Evolutionary conservation across 2,329 filamentous ascomycete genomes (phyloP).

Genomic region (Canariomyces notabilis): DNA sequence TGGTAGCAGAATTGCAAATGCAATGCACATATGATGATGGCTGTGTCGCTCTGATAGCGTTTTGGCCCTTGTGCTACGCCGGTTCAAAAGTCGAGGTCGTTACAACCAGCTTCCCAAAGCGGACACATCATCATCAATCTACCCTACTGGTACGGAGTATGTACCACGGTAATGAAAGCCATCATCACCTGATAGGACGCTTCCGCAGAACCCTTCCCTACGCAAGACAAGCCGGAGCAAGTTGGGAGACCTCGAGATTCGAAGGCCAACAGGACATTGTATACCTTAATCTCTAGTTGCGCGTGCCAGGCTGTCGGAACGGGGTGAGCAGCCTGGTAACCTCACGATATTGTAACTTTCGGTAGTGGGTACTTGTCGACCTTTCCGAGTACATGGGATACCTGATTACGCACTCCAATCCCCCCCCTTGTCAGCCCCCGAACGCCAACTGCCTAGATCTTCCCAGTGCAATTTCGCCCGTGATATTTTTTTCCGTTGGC

Average conservation of each 20-base stretch:
- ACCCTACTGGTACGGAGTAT: too few relatives aligned
- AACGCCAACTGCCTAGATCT: slow-evolving; percentile 10
- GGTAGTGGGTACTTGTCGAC: too few relatives aligned
- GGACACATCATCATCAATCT: slow-evolving; percentile 14
- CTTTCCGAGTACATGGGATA: too few relatives aligned
- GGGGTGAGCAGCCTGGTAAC: too few relatives aligned
- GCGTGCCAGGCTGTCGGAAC: too few relatives aligned
- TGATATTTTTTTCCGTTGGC: slow-evolving; percentile 14
- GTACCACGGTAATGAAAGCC: not conserved
- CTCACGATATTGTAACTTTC: too few relatives aligned
- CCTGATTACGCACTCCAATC: slow-evolving; percentile 4
- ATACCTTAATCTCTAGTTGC: too few relatives aligned
- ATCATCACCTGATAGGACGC: not conserved
- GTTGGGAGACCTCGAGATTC: not conserved
- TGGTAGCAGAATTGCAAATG: slow-evolving; percentile 8
- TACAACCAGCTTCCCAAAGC: slow-evolving; percentile 5
- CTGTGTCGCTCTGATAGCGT: too few relatives aligned
- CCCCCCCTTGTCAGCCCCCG: slow-evolving; percentile 9
- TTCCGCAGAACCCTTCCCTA: not conserved
- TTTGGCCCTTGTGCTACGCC: too few relatives aligned
- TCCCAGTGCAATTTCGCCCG: slow-evolving; percentile 16
- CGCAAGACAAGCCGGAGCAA: not conserved
- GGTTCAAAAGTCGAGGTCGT: too few relatives aligned
- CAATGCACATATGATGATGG: too few relatives aligned
- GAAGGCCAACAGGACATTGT: too few relatives aligned